A percentile compares a stretch with the other conserved stretches of the same genome.
These are phyloP conservation scores for Penicillium soppii DNA, from an alignment of 495 filamentous ascomycete genomes.

Conservation along the genomic window DNA sequence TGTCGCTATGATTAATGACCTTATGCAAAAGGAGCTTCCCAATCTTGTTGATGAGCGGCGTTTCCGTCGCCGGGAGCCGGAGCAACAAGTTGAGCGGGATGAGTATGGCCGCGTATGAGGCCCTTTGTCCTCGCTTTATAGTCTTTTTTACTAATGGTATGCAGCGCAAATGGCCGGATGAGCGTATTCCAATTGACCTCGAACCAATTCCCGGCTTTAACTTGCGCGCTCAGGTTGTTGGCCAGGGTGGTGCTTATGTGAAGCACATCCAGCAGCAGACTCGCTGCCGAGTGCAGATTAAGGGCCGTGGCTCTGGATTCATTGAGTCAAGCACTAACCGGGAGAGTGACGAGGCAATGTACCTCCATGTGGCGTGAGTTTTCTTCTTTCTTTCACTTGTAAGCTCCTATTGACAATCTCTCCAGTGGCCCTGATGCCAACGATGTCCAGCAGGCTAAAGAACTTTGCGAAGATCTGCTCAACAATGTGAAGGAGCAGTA, in stretches of 20 bases:
- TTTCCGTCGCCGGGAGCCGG: conserved; percentile 85
- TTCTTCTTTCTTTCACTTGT: not conserved
- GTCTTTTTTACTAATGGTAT: conserved; percentile 22
- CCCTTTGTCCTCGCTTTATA: not conserved
- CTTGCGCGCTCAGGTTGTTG: conserved; percentile 90
- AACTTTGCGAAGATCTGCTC: conserved; percentile 83
- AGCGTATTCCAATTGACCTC: conserved; percentile 84
- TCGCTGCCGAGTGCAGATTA: conserved; percentile 93
- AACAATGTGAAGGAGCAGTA: conserved; percentile 81
- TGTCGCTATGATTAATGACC: conserved; percentile 78
- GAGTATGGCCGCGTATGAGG: conserved; percentile 82
- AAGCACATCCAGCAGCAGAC: conserved; percentile 97
- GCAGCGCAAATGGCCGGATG: conserved; percentile 98
- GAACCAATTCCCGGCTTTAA: conserved; percentile 97
- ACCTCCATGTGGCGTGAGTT: conserved; percentile 83
- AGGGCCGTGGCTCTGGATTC: conserved; percentile 94
- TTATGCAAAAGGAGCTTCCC: conserved; percentile 95
- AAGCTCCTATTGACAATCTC: conserved; percentile 28
- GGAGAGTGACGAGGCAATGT: conserved; percentile 96
- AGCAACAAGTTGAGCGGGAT: conserved; percentile 85
- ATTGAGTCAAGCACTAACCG: conserved; percentile 76
- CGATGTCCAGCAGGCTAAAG: conserved; percentile 83
- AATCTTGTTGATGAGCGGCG: conserved; percentile 94
- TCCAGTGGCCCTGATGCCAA: conserved; percentile 78
- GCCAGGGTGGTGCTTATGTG: conserved; percentile 87